Evolutionary conservation across 139 green algal genomes (phyloP).

Genomic region (Volvox africanus): DNA sequence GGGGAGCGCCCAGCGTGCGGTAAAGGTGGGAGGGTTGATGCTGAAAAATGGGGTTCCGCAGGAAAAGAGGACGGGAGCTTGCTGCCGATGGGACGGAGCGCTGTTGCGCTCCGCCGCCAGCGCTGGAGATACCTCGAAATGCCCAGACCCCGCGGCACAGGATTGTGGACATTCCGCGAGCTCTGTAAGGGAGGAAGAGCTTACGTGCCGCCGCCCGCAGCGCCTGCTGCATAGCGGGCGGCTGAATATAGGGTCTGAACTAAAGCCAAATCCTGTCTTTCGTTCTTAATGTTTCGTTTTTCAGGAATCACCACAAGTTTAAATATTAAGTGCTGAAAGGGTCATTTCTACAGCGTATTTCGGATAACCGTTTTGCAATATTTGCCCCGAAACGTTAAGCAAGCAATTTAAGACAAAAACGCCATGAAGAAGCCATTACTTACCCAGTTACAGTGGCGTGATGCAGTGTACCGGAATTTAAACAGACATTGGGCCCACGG

Average conservation of each 20-base stretch:
- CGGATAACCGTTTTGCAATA: too few relatives aligned
- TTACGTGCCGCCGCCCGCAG: constrained; percentile 21
- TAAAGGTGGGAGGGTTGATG: not conserved
- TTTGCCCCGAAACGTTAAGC: too few relatives aligned
- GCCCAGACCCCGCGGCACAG: not conserved
- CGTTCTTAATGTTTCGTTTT: not conserved
- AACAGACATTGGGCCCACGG: not conserved
- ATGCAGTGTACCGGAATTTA: not conserved
- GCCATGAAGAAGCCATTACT: too few relatives aligned
- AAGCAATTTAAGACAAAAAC: too few relatives aligned
- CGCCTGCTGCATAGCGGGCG: constrained; percentile 23
- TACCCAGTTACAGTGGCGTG: too few relatives aligned
- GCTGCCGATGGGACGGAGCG: not conserved
- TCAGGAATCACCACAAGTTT: not conserved
- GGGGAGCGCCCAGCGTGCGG: not conserved
- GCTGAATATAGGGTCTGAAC: not conserved
- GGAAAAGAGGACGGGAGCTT: not conserved
- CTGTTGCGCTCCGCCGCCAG: not conserved
- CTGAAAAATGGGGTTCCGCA: not conserved
- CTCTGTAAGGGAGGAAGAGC: not conserved
- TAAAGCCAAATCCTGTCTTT: not conserved
- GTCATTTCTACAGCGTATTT: too few relatives aligned
- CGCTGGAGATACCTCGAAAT: not conserved
- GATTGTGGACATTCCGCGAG: not conserved
- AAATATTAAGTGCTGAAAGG: not conserved